Evolutionary conservation across 352 stramenopile species (phyloP), one percentile per base, ranked within the genome.

Genomic region (Phytophthora syringae): DNA sequence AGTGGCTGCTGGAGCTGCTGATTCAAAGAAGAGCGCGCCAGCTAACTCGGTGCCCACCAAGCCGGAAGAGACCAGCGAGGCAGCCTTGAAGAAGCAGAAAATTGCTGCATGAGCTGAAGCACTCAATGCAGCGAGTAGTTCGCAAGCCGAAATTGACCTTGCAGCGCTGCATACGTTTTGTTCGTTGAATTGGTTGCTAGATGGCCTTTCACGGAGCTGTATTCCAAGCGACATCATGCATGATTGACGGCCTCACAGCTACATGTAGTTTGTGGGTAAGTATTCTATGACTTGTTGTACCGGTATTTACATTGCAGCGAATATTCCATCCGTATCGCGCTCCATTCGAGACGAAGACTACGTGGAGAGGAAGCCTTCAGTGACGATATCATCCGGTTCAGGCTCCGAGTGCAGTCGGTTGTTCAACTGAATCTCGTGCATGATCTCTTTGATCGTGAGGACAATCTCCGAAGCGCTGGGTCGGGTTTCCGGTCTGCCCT

Each of bases 81-180:
- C 60, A 24, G 62, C 64, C 25, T 21, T 58, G 25, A 82, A 82
- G 68, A 82, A 82, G 43, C 74, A 82, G 39, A 82, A 82, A 34
- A 60, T 57, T 61, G 34, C 40, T 55, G 47, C 53, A 21, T 78
- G 59, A 60, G 12, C 37, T 16, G 34, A 18, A 12, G 16, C 0
- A 12, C n/a, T 37, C 47, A 40, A 25, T 25, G 47, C n/a, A 53
- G 16, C 27, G 27, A 28, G 20, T 15, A 34, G 36, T 52, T 13
- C 3, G 22, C 44, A 52, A 52, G n/a, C 44, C 44, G 34, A 36
- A 51, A 52, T 52, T 52, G 44, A 52, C 13, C 48, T 42, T 54
- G 27, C 48, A 40, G 24, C 47, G 28, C 28, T 42, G 47, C 47
- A 34, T 51, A 21, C 20, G 30, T n/a, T 53, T 40, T 16, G 4